Base-by-base conservation (phyloP, 306 rosid species). In the Prunus mume region DNA sequence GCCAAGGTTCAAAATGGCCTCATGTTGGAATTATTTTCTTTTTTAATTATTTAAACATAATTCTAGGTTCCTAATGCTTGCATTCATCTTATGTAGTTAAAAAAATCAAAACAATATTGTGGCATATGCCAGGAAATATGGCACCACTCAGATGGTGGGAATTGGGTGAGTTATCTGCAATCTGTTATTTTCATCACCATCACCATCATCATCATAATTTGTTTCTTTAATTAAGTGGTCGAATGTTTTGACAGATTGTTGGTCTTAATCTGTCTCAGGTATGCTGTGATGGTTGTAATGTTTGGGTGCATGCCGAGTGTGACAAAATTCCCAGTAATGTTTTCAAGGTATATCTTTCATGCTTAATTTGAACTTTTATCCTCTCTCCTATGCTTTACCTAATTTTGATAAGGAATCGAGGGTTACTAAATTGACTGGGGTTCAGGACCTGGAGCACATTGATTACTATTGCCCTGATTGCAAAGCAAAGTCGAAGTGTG, bases 261-360 rank as follows among this genome's bases (percentile, higher is more conserved):
- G 68, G 52, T 70, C 79, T 78, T 71, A 78, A 64, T 79, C 72
- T 71, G 78, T 63, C 76, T 78, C 75, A 95, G 99, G 97, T 95
- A 47, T 90, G 96, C 75, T 95, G 99, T 80, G 99, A 95, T 82
- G 91, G 97, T 76, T 95, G 99, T 84, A 88, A 92, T 74, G 99
- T 95, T 73, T 95, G 97, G 99, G 97, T 95, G 76, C 99, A 95
- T 83, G 97, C 97, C 6, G 97, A 92, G 80, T 95, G 99, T 60
- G 99, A 80, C 74, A 85, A 86, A 74, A 91, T 92, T 50, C 82
- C 97, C 49, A 54, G 83, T 63, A 66, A 84, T 74, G 82, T 84
- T 69, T 83, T 95, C 66, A 91, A 92, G 99, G 99, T 95, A 28
- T 60, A 47, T 56, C 34, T 69, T 28, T 67, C 43, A 49, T 67